Conservation (phyloP, 768 basidiomycete species). For the Phanerochaete carnosa region DNA sequence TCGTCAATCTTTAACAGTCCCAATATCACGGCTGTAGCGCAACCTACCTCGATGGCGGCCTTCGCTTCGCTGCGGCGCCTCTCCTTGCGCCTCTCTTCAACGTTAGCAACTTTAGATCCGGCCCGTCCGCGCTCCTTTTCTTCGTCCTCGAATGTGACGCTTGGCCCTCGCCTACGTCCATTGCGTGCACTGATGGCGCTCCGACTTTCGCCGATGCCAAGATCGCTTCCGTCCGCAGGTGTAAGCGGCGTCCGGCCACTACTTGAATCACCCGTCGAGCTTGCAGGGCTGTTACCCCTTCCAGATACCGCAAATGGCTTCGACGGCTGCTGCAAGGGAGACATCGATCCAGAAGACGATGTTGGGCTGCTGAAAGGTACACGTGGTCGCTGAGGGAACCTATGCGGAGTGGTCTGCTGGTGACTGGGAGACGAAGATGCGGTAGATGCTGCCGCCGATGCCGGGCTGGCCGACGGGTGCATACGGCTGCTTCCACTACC, state of each 20-base stretch:
- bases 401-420: not conserved
- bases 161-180: slow-evolving; percentile 48
- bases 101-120: slow-evolving; percentile 20
- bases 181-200: slow-evolving; percentile 17
- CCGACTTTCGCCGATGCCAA: slow-evolving; percentile 17
- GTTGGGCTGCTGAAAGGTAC: not conserved
- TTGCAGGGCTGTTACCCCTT: slow-evolving; percentile 68
- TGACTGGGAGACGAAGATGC: not conserved
- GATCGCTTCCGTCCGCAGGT: slow-evolving; percentile 75
- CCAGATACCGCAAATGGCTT: slow-evolving; percentile 55
- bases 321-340: slow-evolving; percentile 17
- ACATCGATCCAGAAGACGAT: not conserved
- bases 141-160: slow-evolving; percentile 67
- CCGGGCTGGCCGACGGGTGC: slow-evolving; percentile 7
- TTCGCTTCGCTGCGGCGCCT: slow-evolving; percentile 80
- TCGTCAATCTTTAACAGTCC: not conserved
- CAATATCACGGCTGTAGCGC: not conserved
- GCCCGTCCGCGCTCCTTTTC: slow-evolving; percentile 23
- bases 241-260: slow-evolving; percentile 74
- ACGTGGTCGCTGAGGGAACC: slow-evolving; percentile 8
- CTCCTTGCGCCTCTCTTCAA: slow-evolving; percentile 62
- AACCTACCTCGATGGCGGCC: slow-evolving; percentile 81
- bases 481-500: slow-evolving; percentile 2
- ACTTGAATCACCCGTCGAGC: slow-evolving; percentile 84
- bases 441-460: not conserved